Evolutionary conservation across 495 filamentous ascomycete genomes (phyloP).

Genomic region (Endocarpon pusillum): DNA sequence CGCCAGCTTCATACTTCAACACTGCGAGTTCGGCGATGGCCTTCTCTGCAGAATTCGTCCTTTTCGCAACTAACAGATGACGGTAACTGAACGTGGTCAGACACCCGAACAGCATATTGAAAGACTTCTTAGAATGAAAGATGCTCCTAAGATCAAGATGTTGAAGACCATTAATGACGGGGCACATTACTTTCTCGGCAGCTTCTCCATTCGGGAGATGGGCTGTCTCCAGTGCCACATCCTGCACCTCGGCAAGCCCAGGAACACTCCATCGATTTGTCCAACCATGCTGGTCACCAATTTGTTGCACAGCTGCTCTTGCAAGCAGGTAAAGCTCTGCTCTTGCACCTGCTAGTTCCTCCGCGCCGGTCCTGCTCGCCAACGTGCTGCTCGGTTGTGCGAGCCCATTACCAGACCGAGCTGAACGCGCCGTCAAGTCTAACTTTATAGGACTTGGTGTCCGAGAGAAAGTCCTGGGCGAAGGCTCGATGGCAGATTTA

Average conservation of each 20-base stretch:
- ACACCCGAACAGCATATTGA: slow-evolving; percentile 48
- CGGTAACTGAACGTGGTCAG: slow-evolving; percentile 54
- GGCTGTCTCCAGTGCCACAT: slow-evolving; percentile 12
- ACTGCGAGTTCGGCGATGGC: slow-evolving; percentile 75
- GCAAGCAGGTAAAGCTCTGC: slow-evolving; percentile 70
- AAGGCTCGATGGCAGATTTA: too few species aligned
- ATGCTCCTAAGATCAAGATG: slow-evolving; percentile 16
- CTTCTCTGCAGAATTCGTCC: slow-evolving; percentile 54
- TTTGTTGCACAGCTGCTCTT: slow-evolving; percentile 55
- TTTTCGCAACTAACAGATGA: slow-evolving; percentile 59
- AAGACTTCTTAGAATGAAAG: slow-evolving; percentile 19
- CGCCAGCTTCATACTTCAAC: slow-evolving; percentile 51
- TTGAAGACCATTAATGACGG: slow-evolving; percentile 15
- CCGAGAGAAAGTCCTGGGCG: slow-evolving; percentile 6
- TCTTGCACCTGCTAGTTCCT: slow-evolving; percentile 67
- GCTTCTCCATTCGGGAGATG: slow-evolving; percentile 10
- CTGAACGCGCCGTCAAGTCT: too few species aligned
- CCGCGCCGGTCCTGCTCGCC: slow-evolving; percentile 44
- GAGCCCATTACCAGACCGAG: background rate
- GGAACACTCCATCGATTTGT: slow-evolving; percentile 55
- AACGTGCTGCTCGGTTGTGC: slow-evolving; percentile 6
- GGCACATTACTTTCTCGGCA: slow-evolving; percentile 24
- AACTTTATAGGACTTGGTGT: too few species aligned
- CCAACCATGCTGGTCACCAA: slow-evolving; percentile 62
- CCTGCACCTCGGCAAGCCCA: slow-evolving; percentile 29